A percentile compares a stretch with the other conserved stretches of the same genome.
phyloP scores from a whole-genome alignment of 345 rosid species.

The Hibiscus tridactylites region DNA sequence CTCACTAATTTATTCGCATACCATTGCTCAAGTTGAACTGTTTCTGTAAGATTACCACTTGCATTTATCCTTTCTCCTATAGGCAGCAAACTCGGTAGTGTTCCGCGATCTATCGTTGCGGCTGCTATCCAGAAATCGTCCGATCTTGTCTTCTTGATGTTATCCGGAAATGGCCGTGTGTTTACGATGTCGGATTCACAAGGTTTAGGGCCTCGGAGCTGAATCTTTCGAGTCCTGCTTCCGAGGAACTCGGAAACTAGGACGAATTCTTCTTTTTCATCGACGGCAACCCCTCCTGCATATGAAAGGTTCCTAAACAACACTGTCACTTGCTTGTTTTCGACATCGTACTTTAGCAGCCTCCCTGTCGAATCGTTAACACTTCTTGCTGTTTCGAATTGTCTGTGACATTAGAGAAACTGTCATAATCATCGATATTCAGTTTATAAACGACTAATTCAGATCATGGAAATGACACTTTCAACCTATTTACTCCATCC shows the following conservation, averaged over 20 bases:
- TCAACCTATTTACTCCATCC: no score
- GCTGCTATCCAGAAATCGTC: slow-evolving; percentile 13
- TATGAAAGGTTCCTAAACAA: slow-evolving; percentile 8
- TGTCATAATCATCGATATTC: no score
- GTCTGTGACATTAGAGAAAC: background rate
- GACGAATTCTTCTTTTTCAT: background rate
- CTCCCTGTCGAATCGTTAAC: slow-evolving; percentile 13
- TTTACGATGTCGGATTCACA: background rate
- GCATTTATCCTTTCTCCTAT: slow-evolving; percentile 3
- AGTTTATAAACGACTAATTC: no score
- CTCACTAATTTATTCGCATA: background rate
- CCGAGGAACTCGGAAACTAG: slow-evolving; percentile 8
- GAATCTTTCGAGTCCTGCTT: slow-evolving; percentile 1
- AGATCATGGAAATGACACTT: no score
- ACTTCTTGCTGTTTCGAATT: background rate
- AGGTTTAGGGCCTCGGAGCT: slow-evolving; percentile 11
- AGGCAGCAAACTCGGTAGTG: background rate
- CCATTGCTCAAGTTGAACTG: background rate
- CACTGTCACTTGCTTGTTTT: background rate
- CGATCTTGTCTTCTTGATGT: slow-evolving; percentile 1
- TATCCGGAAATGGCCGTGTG: background rate
- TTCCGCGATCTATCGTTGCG: background rate
- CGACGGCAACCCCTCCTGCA: slow-evolving; percentile 10
- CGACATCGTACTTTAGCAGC: slow-evolving; percentile 7
- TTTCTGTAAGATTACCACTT: background rate